Conservation (phyloP, 2,329 filamentous ascomycete genomes). For the Pseudogymnoascus sp. region DNA sequence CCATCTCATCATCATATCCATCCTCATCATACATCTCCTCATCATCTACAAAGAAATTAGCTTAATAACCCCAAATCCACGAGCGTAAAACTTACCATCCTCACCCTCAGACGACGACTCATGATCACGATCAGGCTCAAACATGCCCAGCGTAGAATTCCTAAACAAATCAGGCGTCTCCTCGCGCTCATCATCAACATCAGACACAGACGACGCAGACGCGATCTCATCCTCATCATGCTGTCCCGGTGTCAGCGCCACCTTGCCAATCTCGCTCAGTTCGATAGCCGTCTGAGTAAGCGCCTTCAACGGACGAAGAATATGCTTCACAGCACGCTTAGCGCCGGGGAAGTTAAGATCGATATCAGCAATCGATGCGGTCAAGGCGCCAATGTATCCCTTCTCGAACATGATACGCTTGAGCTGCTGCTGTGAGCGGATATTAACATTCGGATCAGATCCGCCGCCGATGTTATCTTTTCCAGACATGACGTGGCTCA, state of each 20-base stretch:
- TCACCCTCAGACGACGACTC: constrained; percentile 66
- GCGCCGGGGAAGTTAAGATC: constrained; percentile 91
- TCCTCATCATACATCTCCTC: constrained; percentile 92
- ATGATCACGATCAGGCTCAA: constrained; percentile 73
- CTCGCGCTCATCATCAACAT: constrained; percentile 76
- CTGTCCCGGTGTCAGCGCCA: constrained; percentile 57
- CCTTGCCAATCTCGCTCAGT: constrained; percentile 62
- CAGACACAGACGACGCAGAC: constrained; percentile 81
- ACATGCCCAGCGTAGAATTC: constrained; percentile 90
- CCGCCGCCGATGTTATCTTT: constrained; percentile 55
- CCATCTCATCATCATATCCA: constrained; percentile 82
- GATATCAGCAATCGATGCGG: constrained; percentile 86
- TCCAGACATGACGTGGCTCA: constrained; percentile 83
- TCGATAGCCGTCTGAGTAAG: constrained; percentile 81
- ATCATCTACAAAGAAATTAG: constrained; percentile 50
- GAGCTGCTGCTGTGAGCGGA: constrained; percentile 69
- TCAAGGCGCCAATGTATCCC: constrained; percentile 82
- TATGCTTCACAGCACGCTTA: constrained; percentile 93
- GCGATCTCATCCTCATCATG: constrained; percentile 81
- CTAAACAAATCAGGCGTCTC: constrained; percentile 96
- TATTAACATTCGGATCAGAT: constrained; percentile 30
- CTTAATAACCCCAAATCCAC: not conserved
- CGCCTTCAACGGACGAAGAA: constrained; percentile 78
- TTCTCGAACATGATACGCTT: constrained; percentile 98
- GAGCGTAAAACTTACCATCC: constrained; percentile 39